Base-by-base conservation (phyloP, 441 rosid species). In the Croton laevigatus region DNA sequence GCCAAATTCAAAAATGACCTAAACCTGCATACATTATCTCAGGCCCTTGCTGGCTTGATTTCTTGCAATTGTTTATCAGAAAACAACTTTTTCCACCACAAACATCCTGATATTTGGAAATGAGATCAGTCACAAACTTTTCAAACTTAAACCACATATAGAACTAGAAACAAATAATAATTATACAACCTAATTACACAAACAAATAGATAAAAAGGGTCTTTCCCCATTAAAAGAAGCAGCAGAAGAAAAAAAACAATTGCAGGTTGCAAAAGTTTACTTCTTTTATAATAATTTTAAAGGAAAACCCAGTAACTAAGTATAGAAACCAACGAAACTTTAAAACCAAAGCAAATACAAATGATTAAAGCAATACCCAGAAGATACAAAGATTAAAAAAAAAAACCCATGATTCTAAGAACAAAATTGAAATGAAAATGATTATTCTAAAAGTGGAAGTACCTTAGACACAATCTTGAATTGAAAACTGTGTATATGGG, bases 51-150 rank as follows among this genome's bases (percentile, higher is more conserved):
- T 61, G 62, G 75, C 73, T 75, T 1, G 78, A 62, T 13, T 66
- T 72, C 59, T 81, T 58, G 78, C 69, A 72, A 84, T 91, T 86
- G 53, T 81, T 79, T 65, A 95, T 85, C 68, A 86, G 32, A 80
- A 89, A 95, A 81, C 97, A 95, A 78, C 85, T 85, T 57, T 64
- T 71, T 53, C 97, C 97, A 65, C 91, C 87, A 75, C 98, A 95
- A 76, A 70, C 84, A 78, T 93, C 96, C 98, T 95, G 90, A 60
- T 68, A 65, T 65, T 60, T 54, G 65, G 32, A 81, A 72, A 34
- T 34, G 60, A 68, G 68, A 80, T 68, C 34, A 62, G 71, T 65
- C 81, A 66, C n/a, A 53, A 58, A 20, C 22, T 62, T 51, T 38
- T 60, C 34, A 20, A 49, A 37, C 36, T 16, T 45, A 45, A 51